Base-by-base conservation (phyloP, 257 asterid genomes). In the Fraxinus quadrangulata region DNA sequence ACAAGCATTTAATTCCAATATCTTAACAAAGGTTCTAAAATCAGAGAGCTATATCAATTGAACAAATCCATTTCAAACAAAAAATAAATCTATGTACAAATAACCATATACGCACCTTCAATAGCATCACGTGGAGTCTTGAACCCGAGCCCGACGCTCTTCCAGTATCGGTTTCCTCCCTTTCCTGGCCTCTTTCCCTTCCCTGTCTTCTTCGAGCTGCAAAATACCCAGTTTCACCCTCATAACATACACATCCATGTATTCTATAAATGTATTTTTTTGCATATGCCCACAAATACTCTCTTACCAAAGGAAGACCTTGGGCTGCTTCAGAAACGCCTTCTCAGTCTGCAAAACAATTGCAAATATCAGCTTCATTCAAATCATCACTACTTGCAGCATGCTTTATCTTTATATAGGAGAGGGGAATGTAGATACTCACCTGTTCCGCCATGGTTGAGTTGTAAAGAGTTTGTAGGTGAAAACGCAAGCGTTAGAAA, bases 291-390 rank as follows among this genome's bases (percentile, higher is more conserved):
- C 0, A 77, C 0, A 61, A 14, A 70, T 1, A 14, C 5, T 39
- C 2, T 24, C 73, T 66, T 82, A 89, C 93, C 90, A 79, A 36
- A 88, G 89, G 77, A 90, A 90, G n/a, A 90, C 96, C 83, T 86
- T 87, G 9, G 96, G 93, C 86, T 90, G 96, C 90, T 90, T 90
- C 83, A 90, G 67, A 80, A 90, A 90, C 1, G 96, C 93, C 86
- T 88, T 90, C 88, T 88, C 96, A 30, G 92, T 90, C 96, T 90
- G 86, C 61, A 84, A 79, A 77, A 28, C 71, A 81, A 65, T 49
- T 17, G 26, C 26, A 59, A 11, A 11, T 30, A 9, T 63, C 66
- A 23, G 19, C 8, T 36, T 75, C 7, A 68, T 39, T 16, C 54
- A 56, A 71, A 82, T 65, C 39, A 3, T 26, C 65, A 31, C 39